phyloP scores from a whole-genome alignment of 176 grass and related monocot species.

The Pontederia paniculata region DNA sequence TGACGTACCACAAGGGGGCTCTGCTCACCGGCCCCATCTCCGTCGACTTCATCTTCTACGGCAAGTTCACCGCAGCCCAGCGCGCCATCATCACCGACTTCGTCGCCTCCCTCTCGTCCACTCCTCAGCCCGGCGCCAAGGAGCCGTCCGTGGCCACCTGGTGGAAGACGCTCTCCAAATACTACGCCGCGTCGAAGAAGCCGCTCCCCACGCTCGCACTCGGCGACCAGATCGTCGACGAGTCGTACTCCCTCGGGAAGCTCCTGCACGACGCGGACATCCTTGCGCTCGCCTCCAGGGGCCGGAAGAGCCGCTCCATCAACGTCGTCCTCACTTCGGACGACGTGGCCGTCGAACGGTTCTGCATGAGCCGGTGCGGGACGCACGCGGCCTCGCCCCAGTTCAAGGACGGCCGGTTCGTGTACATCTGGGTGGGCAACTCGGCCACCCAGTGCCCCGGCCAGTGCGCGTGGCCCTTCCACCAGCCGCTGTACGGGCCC shows the following conservation, averaged over 20 bases:
- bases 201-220: slow-evolving; percentile 15
- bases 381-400: slow-evolving; percentile 32
- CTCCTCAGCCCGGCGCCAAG: background rate
- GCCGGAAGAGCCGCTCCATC: slow-evolving; percentile 23
- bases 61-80: slow-evolving; percentile 17
- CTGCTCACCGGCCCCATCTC: slow-evolving; percentile 24
- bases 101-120: slow-evolving; percentile 14
- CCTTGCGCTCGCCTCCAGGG: slow-evolving; percentile 22
- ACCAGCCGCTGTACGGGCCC: slow-evolving; percentile 60
- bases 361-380: slow-evolving; percentile 73
- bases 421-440: slow-evolving; percentile 65
- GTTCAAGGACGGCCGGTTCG: slow-evolving; percentile 8
- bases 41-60: slow-evolving; percentile 28
- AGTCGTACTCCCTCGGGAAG: slow-evolving; percentile 34
- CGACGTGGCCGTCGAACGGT: slow-evolving; percentile 62
- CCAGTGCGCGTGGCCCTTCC: slow-evolving; percentile 84
- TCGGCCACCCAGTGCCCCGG: slow-evolving; percentile 56
- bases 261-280: slow-evolving; percentile 43
- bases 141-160: slow-evolving; percentile 33
- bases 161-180: slow-evolving; percentile 27
- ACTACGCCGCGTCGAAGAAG: slow-evolving; percentile 16
- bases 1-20: slow-evolving; percentile 29
- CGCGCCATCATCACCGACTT: slow-evolving; percentile 29
- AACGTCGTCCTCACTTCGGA: slow-evolving; percentile 58
- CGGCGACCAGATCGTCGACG: slow-evolving; percentile 18